These are phyloP conservation scores for Syncephalis fuscata DNA, from an alignment of 371 early-diverging fungal genomes.

Conservation along the genomic window DNA sequence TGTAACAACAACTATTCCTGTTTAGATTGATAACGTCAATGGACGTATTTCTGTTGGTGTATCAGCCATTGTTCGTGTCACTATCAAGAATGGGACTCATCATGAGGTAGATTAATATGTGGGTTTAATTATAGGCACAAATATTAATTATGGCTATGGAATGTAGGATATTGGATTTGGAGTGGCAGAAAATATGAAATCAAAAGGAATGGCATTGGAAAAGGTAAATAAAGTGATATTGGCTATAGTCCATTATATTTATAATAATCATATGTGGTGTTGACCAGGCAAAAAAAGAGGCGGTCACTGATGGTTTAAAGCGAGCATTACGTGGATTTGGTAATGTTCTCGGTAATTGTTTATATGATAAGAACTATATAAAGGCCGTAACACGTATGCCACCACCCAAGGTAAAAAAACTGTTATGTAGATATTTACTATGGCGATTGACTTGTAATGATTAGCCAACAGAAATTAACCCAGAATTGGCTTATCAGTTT, in stretches of 20 bases:
- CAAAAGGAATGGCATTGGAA: slow-evolving; percentile 72
- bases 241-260: background rate
- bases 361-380: slow-evolving; percentile 83
- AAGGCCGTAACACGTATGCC: slow-evolving; percentile 20
- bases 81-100: slow-evolving; percentile 82
- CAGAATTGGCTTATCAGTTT: too few relatives aligned
- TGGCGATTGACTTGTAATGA: too few relatives aligned
- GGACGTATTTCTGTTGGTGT: slow-evolving; percentile 56
- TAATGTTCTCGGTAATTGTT: slow-evolving; percentile 86
- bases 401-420: background rate
- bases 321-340: slow-evolving; percentile 90
- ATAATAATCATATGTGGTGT: background rate
- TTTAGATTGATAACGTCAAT: slow-evolving; percentile 23
- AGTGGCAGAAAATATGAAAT: slow-evolving; percentile 59
- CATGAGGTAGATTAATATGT: slow-evolving; percentile 54
- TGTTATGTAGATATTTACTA: background rate
- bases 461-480: too few relatives aligned
- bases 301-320: slow-evolving; percentile 93
- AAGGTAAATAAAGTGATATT: slow-evolving; percentile 27
- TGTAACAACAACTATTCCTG: background rate
- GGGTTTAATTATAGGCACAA: too few relatives aligned
- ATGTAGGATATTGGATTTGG: slow-evolving; percentile 80
- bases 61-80: slow-evolving; percentile 72
- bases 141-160: too few relatives aligned
- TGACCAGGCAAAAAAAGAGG: slow-evolving; percentile 92